Percentiles rank a stretch among this genome's conserved stretches.
phyloP scores from a whole-genome alignment of 2,329 filamentous ascomycete species.

The Gliomastix tumulicola region DNA sequence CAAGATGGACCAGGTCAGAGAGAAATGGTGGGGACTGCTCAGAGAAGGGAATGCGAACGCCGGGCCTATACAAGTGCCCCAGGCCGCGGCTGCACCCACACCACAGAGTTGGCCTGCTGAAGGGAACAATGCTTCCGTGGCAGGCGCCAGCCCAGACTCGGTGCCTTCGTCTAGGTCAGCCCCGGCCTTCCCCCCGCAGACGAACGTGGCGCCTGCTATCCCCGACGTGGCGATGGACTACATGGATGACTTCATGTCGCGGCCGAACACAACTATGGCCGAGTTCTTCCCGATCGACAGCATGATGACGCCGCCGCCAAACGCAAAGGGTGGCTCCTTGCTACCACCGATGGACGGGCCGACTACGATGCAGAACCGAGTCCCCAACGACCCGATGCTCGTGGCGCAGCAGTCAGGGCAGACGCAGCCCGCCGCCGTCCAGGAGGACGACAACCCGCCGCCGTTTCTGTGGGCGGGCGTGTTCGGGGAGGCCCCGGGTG shows the following conservation, averaged over 20 bases:
- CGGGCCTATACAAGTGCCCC: too few relatives aligned
- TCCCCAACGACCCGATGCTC: background rate
- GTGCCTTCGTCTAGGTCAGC: too few relatives aligned
- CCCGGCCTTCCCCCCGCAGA: too few relatives aligned
- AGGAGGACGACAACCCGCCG: conserved; percentile 24
- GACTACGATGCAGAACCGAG: too few relatives aligned
- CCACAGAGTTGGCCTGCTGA: too few relatives aligned
- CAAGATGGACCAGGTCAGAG: conserved; percentile 34
- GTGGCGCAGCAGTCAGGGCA: conserved; percentile 3
- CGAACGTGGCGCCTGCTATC: too few relatives aligned
- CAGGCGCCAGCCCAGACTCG: too few relatives aligned
- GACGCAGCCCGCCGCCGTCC: conserved; percentile 8
- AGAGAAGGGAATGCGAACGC: too few relatives aligned
- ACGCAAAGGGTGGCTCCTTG: conserved; percentile 2
- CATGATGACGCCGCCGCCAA: background rate
- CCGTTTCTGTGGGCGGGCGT: conserved; percentile 34
- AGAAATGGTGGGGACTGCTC: conserved; percentile 45
- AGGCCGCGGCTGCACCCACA: too few relatives aligned
- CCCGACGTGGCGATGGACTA: conserved; percentile 22
- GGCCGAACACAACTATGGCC: conserved; percentile 24
- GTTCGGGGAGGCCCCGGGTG: conserved; percentile 17
- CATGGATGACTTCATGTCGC: conserved; percentile 27
- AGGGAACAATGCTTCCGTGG: too few relatives aligned
- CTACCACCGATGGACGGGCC: too few relatives aligned
- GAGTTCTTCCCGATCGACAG: conserved; percentile 22